phyloP scores from a whole-genome alignment of 1,139 yeast species.

The Pichia sp. region DNA sequence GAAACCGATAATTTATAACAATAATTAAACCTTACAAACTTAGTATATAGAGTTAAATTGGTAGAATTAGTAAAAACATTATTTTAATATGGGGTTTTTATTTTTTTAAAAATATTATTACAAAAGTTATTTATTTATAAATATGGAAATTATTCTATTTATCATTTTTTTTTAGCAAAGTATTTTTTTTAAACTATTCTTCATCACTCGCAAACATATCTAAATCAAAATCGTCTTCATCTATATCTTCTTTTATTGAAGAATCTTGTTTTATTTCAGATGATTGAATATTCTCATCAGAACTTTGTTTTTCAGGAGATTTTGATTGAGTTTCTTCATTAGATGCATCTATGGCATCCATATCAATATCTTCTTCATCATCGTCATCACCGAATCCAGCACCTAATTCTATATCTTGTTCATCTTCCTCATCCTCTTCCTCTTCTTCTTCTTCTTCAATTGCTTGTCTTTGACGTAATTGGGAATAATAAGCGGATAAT shows the following conservation, averaged over 20 bases:
- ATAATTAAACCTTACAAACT: too few species aligned
- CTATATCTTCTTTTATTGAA: constrained; percentile 16
- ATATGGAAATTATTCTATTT: too few species aligned
- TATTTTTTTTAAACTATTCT: constrained; percentile 8
- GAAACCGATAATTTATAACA: too few species aligned
- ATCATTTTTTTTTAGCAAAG: constrained; percentile 2
- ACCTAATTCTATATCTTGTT: constrained; percentile 16
- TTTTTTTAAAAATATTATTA: too few species aligned
- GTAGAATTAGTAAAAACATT: too few species aligned
- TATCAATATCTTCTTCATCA: not conserved
- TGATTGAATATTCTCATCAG: not conserved
- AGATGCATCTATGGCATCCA: not conserved
- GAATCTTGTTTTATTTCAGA: constrained; percentile 8
- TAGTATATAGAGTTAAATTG: too few species aligned
- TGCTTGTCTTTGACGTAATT: constrained; percentile 57
- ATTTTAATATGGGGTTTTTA: too few species aligned
- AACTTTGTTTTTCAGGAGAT: too few species aligned
- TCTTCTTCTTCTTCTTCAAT: constrained; percentile 46
- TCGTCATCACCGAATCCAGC: constrained; percentile 27
- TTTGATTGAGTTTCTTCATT: too few species aligned
- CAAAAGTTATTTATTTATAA: too few species aligned
- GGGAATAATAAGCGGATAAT: constrained; percentile 72
- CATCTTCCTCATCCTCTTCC: constrained; percentile 50
- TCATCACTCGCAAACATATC: constrained; percentile 24
- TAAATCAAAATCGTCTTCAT: constrained; percentile 27